Conservation (phyloP, 1,284 basidiomycete genomes). For the Ceratorhiza oryzae-sativae region DNA sequence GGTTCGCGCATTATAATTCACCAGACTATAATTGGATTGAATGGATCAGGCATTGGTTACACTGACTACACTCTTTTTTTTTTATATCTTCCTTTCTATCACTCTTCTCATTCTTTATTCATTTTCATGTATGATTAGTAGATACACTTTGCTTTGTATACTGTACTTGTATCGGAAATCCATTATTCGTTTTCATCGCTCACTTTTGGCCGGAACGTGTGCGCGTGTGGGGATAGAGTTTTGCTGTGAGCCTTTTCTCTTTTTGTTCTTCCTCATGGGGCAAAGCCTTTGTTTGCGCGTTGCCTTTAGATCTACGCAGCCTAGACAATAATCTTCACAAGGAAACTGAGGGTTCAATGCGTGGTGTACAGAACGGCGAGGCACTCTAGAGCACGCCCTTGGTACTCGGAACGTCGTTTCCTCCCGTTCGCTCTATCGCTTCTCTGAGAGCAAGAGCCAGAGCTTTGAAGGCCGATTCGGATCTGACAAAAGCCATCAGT, state of each 20-base stretch:
- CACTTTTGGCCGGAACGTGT: background rate
- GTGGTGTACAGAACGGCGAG: background rate
- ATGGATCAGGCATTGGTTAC: background rate
- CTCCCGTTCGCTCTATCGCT: constrained; percentile 89
- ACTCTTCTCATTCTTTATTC: background rate
- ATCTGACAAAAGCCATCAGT: constrained; percentile 56
- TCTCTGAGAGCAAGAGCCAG: constrained; percentile 94
- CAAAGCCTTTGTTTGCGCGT: background rate
- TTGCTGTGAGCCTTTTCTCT: background rate
- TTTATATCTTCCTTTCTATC: background rate
- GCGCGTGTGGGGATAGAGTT: background rate
- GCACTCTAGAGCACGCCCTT: constrained; percentile 81
- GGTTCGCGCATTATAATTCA: constrained; percentile 33
- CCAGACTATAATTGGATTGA: background rate
- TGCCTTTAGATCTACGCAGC: background rate
- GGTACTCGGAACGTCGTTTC: constrained; percentile 93
- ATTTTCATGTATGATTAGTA: constrained; percentile 21
- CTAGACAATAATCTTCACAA: background rate
- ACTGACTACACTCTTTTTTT: constrained; percentile 19
- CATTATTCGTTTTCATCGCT: constrained; percentile 4
- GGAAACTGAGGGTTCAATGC: background rate
- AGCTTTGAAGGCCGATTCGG: constrained; percentile 98
- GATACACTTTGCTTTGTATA: constrained; percentile 19
- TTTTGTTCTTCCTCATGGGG: background rate
- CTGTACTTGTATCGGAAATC: constrained; percentile 14